Conservation (phyloP, 116 monocot species). For the Iris pallida region DNA sequence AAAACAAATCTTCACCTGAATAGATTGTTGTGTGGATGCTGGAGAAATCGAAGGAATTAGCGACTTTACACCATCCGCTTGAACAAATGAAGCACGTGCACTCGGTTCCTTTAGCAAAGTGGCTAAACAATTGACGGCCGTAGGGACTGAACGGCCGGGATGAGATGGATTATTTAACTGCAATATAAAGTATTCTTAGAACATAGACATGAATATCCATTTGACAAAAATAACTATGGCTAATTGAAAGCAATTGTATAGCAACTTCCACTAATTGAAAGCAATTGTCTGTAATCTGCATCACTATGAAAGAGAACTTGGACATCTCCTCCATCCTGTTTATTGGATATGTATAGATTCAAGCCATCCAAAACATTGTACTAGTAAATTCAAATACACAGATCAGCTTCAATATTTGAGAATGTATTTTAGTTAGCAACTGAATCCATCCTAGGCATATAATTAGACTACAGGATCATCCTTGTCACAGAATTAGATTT, state of each 20-base stretch:
- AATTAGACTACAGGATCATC: too few species aligned
- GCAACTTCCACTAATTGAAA: background rate
- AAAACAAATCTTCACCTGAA: conserved; percentile 48
- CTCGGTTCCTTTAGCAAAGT: conserved; percentile 63
- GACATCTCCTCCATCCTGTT: too few species aligned
- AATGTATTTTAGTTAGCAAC: too few species aligned
- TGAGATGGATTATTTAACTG: conserved; percentile 85
- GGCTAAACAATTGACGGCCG: conserved; percentile 60
- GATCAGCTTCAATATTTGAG: too few species aligned
- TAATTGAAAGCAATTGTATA: background rate
- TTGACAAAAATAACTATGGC: background rate
- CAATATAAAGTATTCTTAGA: conserved; percentile 10
- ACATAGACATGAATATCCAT: background rate
- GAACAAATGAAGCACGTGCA: conserved; percentile 76
- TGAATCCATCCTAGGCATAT: too few species aligned
- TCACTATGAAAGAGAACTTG: too few species aligned
- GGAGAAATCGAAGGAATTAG: conserved; percentile 86
- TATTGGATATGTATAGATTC: too few species aligned
- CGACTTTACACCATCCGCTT: conserved; percentile 80
- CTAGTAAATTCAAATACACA: too few species aligned
- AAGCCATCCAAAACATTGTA: too few species aligned
- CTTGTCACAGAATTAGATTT: too few species aligned
- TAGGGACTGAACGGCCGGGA: conserved; percentile 63
- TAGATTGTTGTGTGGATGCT: conserved; percentile 94
- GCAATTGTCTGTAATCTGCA: too few species aligned